Base-by-base conservation (phyloP, 805 yeast genomes). In the Lachancea waltii region DNA sequence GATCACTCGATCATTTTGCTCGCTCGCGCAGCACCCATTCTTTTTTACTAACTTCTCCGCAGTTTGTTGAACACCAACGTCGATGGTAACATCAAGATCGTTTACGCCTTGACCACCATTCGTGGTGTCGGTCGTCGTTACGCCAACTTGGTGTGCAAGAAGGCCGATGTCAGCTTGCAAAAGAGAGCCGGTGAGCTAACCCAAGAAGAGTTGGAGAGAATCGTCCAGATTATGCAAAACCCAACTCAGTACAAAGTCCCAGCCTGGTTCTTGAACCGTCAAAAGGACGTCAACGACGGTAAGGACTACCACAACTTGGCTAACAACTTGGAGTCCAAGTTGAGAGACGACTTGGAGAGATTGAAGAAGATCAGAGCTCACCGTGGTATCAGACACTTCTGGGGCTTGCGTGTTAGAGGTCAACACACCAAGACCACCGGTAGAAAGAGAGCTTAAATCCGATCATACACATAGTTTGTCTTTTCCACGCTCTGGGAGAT, bases 91-190 rank as follows among this genome's bases (percentile, higher is more conserved):
- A 90, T 90, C 81, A 92, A 92, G 83, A 81, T 92, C 74, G 94
- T 92, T 92, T 94, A 89, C 85, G 99, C 99, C 72, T 79, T 92
- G 77, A 89, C 98, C 81, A 84, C 89, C 76, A 94, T 92, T 72
- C 85, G 96, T 79, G 99, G 99, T 89, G 97, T 92, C 66, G 98
- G 98, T 79, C 94, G 97, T 77, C 92, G 99, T 79, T 94, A 90
- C 85, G 79, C 98, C 74, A 92, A 94, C 89, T 79, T 92, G 77
- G 96, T 92, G 69, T 92, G 97, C 81, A 94, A 94, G 85, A 94
- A 90, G 83, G 99, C 99, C 65, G 99, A 92, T 80, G 94, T 92
- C 69, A 95, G 85, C 72, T 81, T 94, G 74, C 66, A 73, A 74
- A 92, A 92, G 84, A 85, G 99, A 75, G 99, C 99, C 65, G 99